These are phyloP conservation scores for Fonsecaea erecta DNA, from an alignment of 2,329 filamentous ascomycete genomes.

Conservation along the genomic window DNA sequence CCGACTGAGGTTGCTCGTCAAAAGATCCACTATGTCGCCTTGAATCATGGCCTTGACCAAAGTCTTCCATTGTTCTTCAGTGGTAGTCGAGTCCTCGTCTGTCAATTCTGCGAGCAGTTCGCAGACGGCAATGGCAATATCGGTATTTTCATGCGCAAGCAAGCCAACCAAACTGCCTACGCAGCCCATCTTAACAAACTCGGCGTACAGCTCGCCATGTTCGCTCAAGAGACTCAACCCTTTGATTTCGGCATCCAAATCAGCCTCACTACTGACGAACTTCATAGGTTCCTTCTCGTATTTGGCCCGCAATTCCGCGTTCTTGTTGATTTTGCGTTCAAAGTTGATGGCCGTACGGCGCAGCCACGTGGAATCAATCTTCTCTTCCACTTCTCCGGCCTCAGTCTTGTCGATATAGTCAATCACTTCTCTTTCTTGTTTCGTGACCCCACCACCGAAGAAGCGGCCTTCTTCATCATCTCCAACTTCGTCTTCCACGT, in stretches of 20 bases:
- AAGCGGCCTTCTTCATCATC: conserved; percentile 94
- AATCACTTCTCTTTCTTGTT: conserved; percentile 78
- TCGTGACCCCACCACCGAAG: conserved; percentile 87
- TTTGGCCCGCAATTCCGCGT: conserved; percentile 84
- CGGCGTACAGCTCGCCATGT: conserved; percentile 78
- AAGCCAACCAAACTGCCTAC: conserved; percentile 76
- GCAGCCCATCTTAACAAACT: conserved; percentile 77
- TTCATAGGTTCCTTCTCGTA: conserved; percentile 79
- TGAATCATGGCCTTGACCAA: conserved; percentile 70
- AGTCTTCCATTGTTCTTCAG: conserved; percentile 77
- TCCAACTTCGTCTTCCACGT: conserved; percentile 60
- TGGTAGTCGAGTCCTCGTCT: conserved; percentile 86
- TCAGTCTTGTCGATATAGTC: conserved; percentile 81
- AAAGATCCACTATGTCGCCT: conserved; percentile 72
- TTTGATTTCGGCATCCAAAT: conserved; percentile 87
- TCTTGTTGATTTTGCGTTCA: conserved; percentile 88
- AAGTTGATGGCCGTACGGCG: conserved; percentile 80
- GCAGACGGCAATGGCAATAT: conserved; percentile 89
- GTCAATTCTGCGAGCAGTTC: conserved; percentile 90
- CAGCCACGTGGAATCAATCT: conserved; percentile 82
- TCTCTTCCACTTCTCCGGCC: conserved; percentile 54
- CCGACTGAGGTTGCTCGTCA: conserved; percentile 77
- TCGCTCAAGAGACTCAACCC: conserved; percentile 83
- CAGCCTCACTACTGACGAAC: conserved; percentile 74
- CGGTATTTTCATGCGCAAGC: conserved; percentile 92